Evolutionary conservation across 2,329 filamentous ascomycete genomes (phyloP).

Genomic region (Coniella lustricola): DNA sequence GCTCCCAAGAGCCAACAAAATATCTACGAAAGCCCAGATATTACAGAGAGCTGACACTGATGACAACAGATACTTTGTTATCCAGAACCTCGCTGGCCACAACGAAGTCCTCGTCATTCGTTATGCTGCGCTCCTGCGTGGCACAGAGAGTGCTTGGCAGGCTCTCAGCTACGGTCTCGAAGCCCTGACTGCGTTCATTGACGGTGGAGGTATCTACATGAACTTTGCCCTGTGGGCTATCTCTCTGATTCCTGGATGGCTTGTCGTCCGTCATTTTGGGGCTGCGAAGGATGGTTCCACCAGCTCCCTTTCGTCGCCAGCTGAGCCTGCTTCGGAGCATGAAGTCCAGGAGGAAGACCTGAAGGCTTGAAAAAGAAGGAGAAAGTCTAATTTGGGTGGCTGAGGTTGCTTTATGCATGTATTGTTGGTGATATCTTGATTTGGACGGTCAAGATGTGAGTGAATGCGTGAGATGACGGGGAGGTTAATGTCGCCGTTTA

Average conservation of each 20-base stretch:
- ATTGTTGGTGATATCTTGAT: too few relatives aligned
- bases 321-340: constrained; percentile 13
- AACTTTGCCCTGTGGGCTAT: constrained; percentile 65
- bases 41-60: too few relatives aligned
- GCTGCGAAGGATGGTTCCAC: neutral
- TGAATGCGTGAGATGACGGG: too few relatives aligned
- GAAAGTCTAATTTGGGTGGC: constrained; percentile 14
- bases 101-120: constrained; percentile 59
- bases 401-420: neutral
- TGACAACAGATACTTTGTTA: constrained; percentile 55
- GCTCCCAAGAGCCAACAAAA: too few relatives aligned
- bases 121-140: constrained; percentile 60
- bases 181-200: constrained; percentile 53
- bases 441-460: too few relatives aligned
- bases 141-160: constrained; percentile 66
- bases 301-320: constrained; percentile 36
- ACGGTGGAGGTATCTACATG: constrained; percentile 61
- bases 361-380: constrained; percentile 31
- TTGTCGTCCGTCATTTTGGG: constrained; percentile 34
- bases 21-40: too few relatives aligned
- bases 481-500: too few relatives aligned
- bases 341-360: neutral
- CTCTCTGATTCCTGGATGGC: constrained; percentile 58
- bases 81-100: constrained; percentile 53
- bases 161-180: constrained; percentile 64